Percentiles rank a stretch among this genome's conserved stretches.
Evolutionary conservation across 2,329 filamentous ascomycete genomes (phyloP).

Genomic region (Lizonia empirigonia): DNA sequence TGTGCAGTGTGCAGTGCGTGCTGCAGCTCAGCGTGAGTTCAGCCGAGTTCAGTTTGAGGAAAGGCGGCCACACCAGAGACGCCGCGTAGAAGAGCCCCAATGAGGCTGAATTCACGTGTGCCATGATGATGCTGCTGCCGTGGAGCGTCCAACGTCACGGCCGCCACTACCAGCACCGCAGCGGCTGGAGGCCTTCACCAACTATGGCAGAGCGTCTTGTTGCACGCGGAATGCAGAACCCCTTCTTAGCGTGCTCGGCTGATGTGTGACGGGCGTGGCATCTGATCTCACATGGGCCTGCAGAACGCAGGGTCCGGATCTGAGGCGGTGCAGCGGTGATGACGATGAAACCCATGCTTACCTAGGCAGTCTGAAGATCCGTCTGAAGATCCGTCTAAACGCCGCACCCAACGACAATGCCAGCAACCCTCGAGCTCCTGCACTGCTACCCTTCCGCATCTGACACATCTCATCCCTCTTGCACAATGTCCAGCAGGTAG

Average conservation of each 20-base stretch:
- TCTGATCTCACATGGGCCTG: not conserved
- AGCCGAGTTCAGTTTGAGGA: too few relatives aligned
- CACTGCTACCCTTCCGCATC: not conserved
- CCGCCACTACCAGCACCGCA: slow-evolving; percentile 1
- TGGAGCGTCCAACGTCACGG: slow-evolving; percentile 11
- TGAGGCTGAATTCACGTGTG: slow-evolving; percentile 13
- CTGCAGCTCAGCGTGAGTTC: too few relatives aligned
- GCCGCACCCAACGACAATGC: not conserved
- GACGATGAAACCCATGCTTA: slow-evolving; percentile 26
- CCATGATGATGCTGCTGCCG: slow-evolving; percentile 3
- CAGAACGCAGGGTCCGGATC: not conserved
- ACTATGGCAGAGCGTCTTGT: not conserved
- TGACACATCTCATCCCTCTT: not conserved
- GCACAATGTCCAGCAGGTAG: not conserved
- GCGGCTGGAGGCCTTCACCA: not conserved
- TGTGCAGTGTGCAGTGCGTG: too few relatives aligned
- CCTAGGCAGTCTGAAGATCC: slow-evolving; percentile 9
- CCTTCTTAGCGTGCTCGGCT: not conserved
- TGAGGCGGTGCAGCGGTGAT: slow-evolving; percentile 1
- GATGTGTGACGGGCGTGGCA: not conserved
- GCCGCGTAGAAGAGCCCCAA: not conserved
- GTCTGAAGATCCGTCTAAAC: slow-evolving; percentile 10
- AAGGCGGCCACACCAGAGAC: not conserved
- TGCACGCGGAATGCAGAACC: not conserved
- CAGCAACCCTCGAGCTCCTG: not conserved